These are phyloP conservation scores for Forsythia suspensa DNA, from an alignment of 257 asterid genomes.

Conservation along the genomic window DNA sequence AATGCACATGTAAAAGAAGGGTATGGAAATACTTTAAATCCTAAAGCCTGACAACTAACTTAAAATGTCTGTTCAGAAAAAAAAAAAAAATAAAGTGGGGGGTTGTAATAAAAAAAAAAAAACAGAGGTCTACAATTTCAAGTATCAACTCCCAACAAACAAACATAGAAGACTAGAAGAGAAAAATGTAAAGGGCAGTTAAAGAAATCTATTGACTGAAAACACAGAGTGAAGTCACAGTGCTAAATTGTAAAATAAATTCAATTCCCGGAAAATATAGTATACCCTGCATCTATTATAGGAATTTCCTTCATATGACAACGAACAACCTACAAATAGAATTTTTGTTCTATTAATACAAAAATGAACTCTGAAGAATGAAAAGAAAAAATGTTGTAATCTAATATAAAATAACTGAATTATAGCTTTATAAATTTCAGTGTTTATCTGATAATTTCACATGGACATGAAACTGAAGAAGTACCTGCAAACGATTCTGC, in stretches of 20 bases:
- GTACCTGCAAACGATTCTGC: slow-evolving; percentile 52
- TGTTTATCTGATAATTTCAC: not conserved
- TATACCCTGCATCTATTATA: slow-evolving; percentile 50
- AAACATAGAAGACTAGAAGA: not conserved
- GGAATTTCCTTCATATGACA: slow-evolving; percentile 51
- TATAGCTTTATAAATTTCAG: not conserved
- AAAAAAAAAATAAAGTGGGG: not conserved
- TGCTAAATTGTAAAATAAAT: not conserved
- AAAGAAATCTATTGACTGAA: not conserved
- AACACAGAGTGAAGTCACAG: not conserved
- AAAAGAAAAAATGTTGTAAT: not conserved
- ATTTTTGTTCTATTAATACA: slow-evolving; percentile 6
- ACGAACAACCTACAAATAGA: slow-evolving; percentile 36
- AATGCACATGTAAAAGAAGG: not conserved
- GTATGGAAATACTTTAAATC: not conserved
- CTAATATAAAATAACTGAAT: not conserved
- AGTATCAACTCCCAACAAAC: not conserved
- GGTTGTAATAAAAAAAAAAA: not conserved
- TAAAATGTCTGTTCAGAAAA: not conserved
- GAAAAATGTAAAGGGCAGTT: not conserved
- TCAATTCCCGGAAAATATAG: slow-evolving; percentile 11
- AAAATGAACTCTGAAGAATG: not conserved
- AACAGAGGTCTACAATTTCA: not conserved
- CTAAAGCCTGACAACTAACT: not conserved
- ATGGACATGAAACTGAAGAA: not conserved